phyloP scores from a whole-genome alignment of 139 green algal species.

The Chlorella ohadii region DNA sequence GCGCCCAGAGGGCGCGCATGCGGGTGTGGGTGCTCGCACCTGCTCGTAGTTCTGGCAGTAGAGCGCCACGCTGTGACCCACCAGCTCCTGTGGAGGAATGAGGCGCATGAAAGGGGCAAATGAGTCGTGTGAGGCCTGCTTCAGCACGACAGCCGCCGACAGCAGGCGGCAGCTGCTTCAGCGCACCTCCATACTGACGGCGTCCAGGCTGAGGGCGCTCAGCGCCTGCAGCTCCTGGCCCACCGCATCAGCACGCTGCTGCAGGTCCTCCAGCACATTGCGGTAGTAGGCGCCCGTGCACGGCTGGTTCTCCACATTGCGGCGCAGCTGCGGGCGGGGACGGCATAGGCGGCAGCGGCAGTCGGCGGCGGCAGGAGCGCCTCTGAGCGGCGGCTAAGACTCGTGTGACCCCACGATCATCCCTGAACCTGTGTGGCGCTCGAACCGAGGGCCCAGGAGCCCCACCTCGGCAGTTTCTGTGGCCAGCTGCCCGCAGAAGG shows the following conservation, averaged over 20 bases:
- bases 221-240: constrained; percentile 32
- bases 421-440: too few relatives aligned
- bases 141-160: not conserved
- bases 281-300: constrained; percentile 27
- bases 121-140: not conserved
- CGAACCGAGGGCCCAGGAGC: too few relatives aligned
- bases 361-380: too few relatives aligned
- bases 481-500: constrained; percentile 9
- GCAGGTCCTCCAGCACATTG: constrained; percentile 36
- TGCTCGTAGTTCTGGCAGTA: constrained; percentile 33
- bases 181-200: constrained; percentile 31
- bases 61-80: constrained; percentile 38
- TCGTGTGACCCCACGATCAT: too few relatives aligned
- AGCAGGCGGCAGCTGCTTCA: not conserved
- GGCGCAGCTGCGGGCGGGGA: not conserved
- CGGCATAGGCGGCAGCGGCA: too few relatives aligned
- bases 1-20: not conserved
- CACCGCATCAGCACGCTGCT: constrained; percentile 3
- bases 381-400: too few relatives aligned
- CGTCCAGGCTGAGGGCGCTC: constrained; percentile 39
- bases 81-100: constrained; percentile 35
- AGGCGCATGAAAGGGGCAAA: not conserved
- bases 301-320: constrained; percentile 36
- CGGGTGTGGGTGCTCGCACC: not conserved
- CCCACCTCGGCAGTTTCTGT: constrained; percentile 5